phyloP scores from a whole-genome alignment of 164 flowering plant genomes.

The Magnolia changhungtana region DNA sequence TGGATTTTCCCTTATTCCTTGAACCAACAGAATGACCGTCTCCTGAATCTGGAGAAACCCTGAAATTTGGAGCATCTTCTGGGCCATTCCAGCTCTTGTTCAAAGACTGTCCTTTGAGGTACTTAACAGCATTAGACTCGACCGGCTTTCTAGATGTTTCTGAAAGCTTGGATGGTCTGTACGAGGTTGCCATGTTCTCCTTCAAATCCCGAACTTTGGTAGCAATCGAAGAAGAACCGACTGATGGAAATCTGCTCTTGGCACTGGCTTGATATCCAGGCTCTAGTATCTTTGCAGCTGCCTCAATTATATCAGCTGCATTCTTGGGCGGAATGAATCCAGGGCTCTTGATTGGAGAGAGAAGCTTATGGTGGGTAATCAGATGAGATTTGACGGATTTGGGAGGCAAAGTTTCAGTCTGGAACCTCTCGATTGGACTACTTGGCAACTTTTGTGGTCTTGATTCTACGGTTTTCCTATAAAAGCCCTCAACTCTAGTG shows the following conservation, averaged over 20 bases:
- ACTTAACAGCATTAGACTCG: slow-evolving; percentile 64
- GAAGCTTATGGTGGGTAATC: slow-evolving; percentile 65
- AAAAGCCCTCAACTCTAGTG: slow-evolving; percentile 26
- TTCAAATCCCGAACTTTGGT: slow-evolving; percentile 43
- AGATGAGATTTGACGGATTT: slow-evolving; percentile 74
- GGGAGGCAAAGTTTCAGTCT: slow-evolving; percentile 71
- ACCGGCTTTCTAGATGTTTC: slow-evolving; percentile 45
- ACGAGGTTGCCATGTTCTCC: slow-evolving; percentile 42
- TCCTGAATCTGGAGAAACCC: slow-evolving; percentile 32
- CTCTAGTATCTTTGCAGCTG: slow-evolving; percentile 76
- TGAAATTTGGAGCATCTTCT: slow-evolving; percentile 6
- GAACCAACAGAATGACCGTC: slow-evolving; percentile 22
- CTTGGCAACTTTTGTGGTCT: slow-evolving; percentile 40
- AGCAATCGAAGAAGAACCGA: slow-evolving; percentile 40
- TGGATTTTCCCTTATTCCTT: slow-evolving; percentile 59
- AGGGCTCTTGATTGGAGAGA: slow-evolving; percentile 81
- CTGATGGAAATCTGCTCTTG: slow-evolving; percentile 32
- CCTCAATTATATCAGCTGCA: slow-evolving; percentile 86
- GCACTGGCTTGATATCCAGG: slow-evolving; percentile 38
- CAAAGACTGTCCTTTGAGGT: slow-evolving; percentile 68
- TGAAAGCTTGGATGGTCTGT: slow-evolving; percentile 39
- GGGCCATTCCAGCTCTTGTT: slow-evolving; percentile 38
- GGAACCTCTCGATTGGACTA: slow-evolving; percentile 47
- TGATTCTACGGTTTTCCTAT: slow-evolving; percentile 29
- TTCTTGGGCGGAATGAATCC: slow-evolving; percentile 51